Evolutionary conservation across 441 rosid species (phyloP).

Genomic region (Erodium trifolium): DNA sequence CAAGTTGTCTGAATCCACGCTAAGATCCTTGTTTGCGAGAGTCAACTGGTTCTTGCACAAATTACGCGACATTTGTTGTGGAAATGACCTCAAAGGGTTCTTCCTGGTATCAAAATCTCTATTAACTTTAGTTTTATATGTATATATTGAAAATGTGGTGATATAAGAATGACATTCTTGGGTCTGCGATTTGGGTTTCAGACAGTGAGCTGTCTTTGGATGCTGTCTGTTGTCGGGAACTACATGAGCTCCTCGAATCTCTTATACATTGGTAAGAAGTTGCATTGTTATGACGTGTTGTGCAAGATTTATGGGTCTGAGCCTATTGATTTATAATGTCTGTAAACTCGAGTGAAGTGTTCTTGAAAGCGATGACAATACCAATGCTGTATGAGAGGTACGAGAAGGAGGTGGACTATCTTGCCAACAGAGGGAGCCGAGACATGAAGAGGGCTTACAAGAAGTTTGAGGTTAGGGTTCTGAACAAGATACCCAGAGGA

Average conservation of each 20-base stretch:
- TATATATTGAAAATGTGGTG: neutral
- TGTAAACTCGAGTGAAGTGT: constrained; percentile 22
- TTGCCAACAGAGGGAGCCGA: constrained; percentile 27
- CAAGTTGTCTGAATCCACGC: constrained; percentile 31
- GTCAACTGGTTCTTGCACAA: constrained; percentile 25
- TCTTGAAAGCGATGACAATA: constrained; percentile 34
- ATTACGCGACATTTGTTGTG: constrained; percentile 35
- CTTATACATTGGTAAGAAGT: constrained; percentile 30
- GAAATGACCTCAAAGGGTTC: constrained; percentile 31
- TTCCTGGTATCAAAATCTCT: constrained; percentile 28
- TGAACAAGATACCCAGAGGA: constrained; percentile 81
- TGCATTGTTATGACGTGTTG: no score
- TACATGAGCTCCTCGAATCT: constrained; percentile 35
- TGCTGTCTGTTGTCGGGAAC: constrained; percentile 38
- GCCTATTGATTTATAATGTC: neutral
- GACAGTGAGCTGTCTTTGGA: constrained; percentile 39
- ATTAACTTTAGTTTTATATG: neutral
- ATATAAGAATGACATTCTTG: neutral
- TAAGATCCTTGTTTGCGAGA: constrained; percentile 22
- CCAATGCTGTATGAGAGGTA: constrained; percentile 56
- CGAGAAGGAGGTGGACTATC: constrained; percentile 54
- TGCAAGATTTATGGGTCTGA: neutral
- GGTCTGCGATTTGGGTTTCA: constrained; percentile 17
- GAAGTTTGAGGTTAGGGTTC: constrained; percentile 46
- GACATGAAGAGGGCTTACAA: constrained; percentile 34